Evolutionary conservation across 2,329 filamentous ascomycete species (phyloP), one percentile per base, ranked within the genome.

Genomic region (Sordariomycetes sp.): DNA sequence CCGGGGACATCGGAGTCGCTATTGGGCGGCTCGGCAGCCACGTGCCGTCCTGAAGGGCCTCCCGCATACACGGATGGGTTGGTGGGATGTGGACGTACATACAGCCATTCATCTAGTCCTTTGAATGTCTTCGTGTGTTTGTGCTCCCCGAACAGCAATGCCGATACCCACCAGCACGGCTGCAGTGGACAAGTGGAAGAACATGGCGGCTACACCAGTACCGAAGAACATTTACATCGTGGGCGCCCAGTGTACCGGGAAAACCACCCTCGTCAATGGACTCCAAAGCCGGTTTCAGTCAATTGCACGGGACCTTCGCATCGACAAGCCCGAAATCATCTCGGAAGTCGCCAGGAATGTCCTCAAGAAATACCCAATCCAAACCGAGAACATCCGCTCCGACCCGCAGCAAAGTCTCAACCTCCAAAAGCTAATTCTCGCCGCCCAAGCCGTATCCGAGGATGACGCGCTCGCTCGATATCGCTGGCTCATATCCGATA

Each of bases 241-340:
- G 34, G 74, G 75, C 2, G 70, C 75, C 3, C 74, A 76, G 53
- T 75, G 69, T 52, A 76, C 73, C 1, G 75, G 75, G 43, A 77
- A 77, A 61, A 76, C 72, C 1, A 76, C 75, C 0, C 65, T 78
- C 1, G 67, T 72, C 58, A 66, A 69, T 43, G 67, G 67, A 1
- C 64, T 77, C 2, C 63, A 64, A 25, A 57, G 32, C 0, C 60
- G 64, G 10, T 64, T 72, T 57, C 53, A 59, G 10, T 43, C 59
- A 22, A 35, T 59, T 37, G 22, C 53, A 14, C 53, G 16, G 3
- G 61, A 61, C 18, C 20, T 53, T 3, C 58, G 48, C 18, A 58
- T 60, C 7, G 34, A 60, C 8, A 59, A 43, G 2, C 66, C 65
- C 8, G 28, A 43, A 14, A 59, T 74, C 28, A 66, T 76, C 58